phyloP scores from a whole-genome alignment of 2,329 filamentous ascomycete species.

The Gaeumannomyces sp. region DNA sequence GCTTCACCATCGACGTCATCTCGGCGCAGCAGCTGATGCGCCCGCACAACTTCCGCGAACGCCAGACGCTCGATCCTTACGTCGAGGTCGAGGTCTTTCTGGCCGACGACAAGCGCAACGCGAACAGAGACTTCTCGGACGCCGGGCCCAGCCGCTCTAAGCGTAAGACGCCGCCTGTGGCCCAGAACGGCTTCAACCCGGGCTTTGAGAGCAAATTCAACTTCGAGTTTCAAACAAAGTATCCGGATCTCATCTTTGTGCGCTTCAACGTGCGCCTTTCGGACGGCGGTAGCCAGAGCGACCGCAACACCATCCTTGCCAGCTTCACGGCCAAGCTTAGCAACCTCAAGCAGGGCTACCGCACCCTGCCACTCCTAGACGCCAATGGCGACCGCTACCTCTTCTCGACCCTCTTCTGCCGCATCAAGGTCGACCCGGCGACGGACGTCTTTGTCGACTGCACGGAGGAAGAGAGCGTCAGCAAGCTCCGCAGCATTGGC shows the following conservation, averaged over 20 bases:
- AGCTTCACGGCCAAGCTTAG: constrained; percentile 89
- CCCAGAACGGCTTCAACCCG: constrained; percentile 90
- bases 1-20: constrained; percentile 80
- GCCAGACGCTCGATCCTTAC: constrained; percentile 78
- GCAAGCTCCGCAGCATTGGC: constrained; percentile 51
- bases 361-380: constrained; percentile 85
- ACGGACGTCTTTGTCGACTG: constrained; percentile 51
- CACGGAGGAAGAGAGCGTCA: constrained; percentile 35
- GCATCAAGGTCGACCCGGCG: constrained; percentile 61
- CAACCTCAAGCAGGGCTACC: constrained; percentile 86
- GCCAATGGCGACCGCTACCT: constrained; percentile 85
- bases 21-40: constrained; percentile 93
- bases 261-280: constrained; percentile 90
- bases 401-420: constrained; percentile 91
- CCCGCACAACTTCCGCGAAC: constrained; percentile 47
- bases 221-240: constrained; percentile 85
- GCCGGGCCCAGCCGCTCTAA: constrained; percentile 45
- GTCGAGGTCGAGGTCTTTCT: constrained; percentile 93
- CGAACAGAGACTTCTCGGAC: constrained; percentile 41
- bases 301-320: constrained; percentile 61
- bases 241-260: constrained; percentile 88
- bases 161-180: constrained; percentile 72
- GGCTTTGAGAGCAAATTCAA: constrained; percentile 74
- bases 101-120: constrained; percentile 84
- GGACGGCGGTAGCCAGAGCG: constrained; percentile 64